These are phyloP conservation scores for Cryptococcus sp. DNA, from an alignment of 1,284 basidiomycete species.

Conservation along the genomic window DNA sequence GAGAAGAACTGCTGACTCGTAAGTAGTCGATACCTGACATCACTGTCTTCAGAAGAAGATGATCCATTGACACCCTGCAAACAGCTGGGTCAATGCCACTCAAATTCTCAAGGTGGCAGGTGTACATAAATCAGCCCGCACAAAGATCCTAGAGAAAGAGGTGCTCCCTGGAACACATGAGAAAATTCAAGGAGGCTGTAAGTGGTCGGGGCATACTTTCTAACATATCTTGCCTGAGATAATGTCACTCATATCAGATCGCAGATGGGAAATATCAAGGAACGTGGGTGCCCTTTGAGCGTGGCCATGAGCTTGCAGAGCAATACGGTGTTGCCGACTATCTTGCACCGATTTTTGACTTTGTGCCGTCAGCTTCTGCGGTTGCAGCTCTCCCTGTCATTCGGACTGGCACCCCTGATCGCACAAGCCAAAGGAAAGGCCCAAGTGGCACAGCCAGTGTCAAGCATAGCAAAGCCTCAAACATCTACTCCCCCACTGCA, in stretches of 20 bases:
- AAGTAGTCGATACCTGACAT: slow-evolving; percentile 52
- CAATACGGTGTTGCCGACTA: slow-evolving; percentile 83
- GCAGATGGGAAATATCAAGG: slow-evolving; percentile 94
- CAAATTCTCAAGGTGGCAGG: slow-evolving; percentile 99
- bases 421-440: slow-evolving; percentile 17
- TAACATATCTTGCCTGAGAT: background rate
- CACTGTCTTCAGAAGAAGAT: background rate
- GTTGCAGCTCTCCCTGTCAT: slow-evolving; percentile 41
- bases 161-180: slow-evolving; percentile 94
- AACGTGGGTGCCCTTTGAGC: slow-evolving; percentile 93
- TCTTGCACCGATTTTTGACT: slow-evolving; percentile 85
- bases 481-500: too few species aligned
- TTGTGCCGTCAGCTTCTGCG: slow-evolving; percentile 60
- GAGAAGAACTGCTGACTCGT: slow-evolving; percentile 90
- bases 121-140: slow-evolving; percentile 91
- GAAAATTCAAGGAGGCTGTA: slow-evolving; percentile 93
- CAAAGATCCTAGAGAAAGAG: slow-evolving; percentile 98
- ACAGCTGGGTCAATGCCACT: slow-evolving; percentile 72
- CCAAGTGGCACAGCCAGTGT: too few species aligned
- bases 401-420: slow-evolving; percentile 32
- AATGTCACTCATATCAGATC: background rate
- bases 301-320: slow-evolving; percentile 82
- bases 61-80: background rate
- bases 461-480: too few species aligned
- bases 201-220: slow-evolving; percentile 16